Evolutionary conservation across 2,329 filamentous ascomycete species (phyloP), one percentile per base, ranked within the genome.

Genomic region (Sporothrix phasma): DNA sequence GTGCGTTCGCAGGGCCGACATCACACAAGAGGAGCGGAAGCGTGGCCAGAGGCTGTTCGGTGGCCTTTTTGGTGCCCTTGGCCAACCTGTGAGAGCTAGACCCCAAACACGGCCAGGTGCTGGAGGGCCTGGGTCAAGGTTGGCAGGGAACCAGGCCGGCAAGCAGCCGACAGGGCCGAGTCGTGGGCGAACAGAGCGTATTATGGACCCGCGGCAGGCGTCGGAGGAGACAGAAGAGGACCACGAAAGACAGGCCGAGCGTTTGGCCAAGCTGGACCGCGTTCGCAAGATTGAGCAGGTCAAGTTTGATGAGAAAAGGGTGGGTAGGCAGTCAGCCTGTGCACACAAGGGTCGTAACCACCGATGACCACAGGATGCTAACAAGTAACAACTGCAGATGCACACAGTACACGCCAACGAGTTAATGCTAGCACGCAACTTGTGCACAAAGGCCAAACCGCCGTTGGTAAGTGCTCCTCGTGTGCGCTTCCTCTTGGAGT

Each of bases 21-120:
- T 81, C 61, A 76, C 79, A 31, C 78, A 86, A 64, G 89, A 95
- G 71, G 93, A 97, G 73, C 90, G 87, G 74, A 91, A 89, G 73
- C 88, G 93, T 43, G 89, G 90, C 24, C 88, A 89, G 74, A 84
- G 93, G 62, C 80, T 97, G 66, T 97, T 97, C 72, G 92, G 93
- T 66, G 89, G 88, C 41, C 77, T 95, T 64, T 79, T 94, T 66
- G 89, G 82, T 73, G 90, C 88, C 43, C 81, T 96, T 66, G 91
- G 88, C 74, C 89, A 93, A 76, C 87, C 62, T 10, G n/a, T 49
- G 77, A 80, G 77, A 77, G 80, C 77, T 68, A 84, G 13, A 80
- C 78, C 85, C 88, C 76, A 88, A 83, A 75, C 86, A 84, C 70
- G 86, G 89, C 64, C 83, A 83, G 67, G 92, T 93, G 7, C 17